These are phyloP conservation scores for Alternaria brassicae DNA, from an alignment of 2,329 filamentous ascomycete species.

Conservation along the genomic window DNA sequence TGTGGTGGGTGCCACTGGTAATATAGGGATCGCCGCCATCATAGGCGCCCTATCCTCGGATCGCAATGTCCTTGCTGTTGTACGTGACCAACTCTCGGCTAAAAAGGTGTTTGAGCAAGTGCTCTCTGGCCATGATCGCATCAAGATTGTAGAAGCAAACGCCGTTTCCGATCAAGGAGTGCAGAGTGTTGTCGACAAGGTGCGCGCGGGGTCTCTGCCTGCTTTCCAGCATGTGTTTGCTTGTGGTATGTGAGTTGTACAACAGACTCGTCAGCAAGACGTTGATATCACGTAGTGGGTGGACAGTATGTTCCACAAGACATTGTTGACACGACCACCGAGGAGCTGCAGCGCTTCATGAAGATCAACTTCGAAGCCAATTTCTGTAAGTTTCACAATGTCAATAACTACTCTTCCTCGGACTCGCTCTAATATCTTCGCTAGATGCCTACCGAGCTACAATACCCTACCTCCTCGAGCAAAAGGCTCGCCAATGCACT, in stretches of 20 bases:
- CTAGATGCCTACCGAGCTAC: constrained; percentile 16
- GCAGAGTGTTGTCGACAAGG: constrained; percentile 11
- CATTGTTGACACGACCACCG: neutral
- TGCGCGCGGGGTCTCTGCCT: constrained; percentile 8
- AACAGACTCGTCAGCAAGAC: neutral
- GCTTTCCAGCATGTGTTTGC: constrained; percentile 19
- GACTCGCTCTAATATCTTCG: neutral
- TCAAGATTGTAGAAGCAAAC: constrained; percentile 13
- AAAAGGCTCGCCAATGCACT: constrained; percentile 5
- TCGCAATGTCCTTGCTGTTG: constrained; percentile 17
- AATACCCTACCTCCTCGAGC: constrained; percentile 14
- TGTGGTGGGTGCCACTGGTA: constrained; percentile 14
- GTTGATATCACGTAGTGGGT: constrained; percentile 8
- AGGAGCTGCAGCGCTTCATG: constrained; percentile 4
- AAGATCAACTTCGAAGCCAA: constrained; percentile 8
- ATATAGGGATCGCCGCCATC: constrained; percentile 14
- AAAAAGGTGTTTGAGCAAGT: constrained; percentile 14
- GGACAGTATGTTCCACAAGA: neutral
- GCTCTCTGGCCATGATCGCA: neutral
- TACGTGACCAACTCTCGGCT: constrained; percentile 17
- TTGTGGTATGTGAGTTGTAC: constrained; percentile 6
- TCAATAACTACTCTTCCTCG: neutral
- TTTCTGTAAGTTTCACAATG: constrained; percentile 8
- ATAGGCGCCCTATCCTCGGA: constrained; percentile 10
- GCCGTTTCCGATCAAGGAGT: constrained; percentile 6